These are phyloP conservation scores for Dothideomycetes sp. DNA, from an alignment of 2,329 filamentous ascomycete species.

Conservation along the genomic window DNA sequence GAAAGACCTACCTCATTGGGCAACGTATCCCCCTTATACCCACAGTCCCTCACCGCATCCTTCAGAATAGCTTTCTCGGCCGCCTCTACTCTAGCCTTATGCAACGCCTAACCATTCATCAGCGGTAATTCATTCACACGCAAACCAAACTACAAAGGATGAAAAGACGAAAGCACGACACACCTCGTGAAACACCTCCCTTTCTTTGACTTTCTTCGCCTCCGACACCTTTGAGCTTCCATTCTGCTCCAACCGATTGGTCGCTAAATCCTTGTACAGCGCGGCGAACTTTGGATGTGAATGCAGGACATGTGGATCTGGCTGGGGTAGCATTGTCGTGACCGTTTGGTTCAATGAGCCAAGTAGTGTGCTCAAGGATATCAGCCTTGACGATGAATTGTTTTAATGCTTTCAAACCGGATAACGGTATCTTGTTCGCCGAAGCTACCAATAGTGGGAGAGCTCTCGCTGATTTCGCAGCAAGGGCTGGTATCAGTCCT, in stretches of 20 bases:
- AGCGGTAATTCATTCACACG: neutral
- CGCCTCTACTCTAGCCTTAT: conserved; percentile 20
- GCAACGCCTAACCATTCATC: conserved; percentile 23
- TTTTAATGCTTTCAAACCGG: too few species aligned
- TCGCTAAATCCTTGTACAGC: conserved; percentile 33
- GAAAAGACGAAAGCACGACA: neutral
- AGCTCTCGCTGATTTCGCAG: too few species aligned
- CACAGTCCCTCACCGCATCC: conserved; percentile 22
- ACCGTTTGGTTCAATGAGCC: neutral
- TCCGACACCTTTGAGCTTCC: conserved; percentile 28
- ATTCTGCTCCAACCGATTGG: conserved; percentile 31
- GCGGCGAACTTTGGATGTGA: conserved; percentile 33
- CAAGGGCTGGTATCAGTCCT: too few species aligned
- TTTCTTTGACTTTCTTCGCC: conserved; percentile 27
- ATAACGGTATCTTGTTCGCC: too few species aligned
- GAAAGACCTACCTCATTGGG: conserved; percentile 23
- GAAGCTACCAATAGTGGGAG: too few species aligned
- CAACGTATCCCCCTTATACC: conserved; percentile 22
- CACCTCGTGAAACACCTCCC: conserved; percentile 21
- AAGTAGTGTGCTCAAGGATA: too few species aligned
- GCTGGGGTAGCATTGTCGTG: conserved; percentile 29
- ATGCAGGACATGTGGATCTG: conserved; percentile 24
- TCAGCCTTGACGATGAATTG: too few species aligned
- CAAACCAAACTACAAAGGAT: neutral
- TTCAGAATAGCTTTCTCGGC: conserved; percentile 24